Base-by-base conservation (phyloP, 169 alveolate genomes). In the Eimeria maxima region DNA sequence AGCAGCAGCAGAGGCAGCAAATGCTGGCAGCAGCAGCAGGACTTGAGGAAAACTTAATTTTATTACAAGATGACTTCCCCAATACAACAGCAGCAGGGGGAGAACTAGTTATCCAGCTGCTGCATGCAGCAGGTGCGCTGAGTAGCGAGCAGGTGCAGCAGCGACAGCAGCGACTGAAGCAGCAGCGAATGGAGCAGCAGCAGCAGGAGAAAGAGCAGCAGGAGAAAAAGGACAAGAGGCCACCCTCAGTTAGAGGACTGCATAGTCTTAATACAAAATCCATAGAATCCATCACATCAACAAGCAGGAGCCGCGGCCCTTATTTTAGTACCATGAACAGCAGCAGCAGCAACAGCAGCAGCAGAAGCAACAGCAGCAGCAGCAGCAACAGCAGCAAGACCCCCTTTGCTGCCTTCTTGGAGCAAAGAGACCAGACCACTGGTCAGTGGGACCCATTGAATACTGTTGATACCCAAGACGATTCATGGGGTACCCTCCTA, bases 1-100 rank as follows among this genome's bases (percentile, higher is more conserved):
- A 53, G 29, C 74, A 65, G 74, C 74, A 65, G 74, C 74, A 65
- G 74, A 4, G 20, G 74, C 74, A 65, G 33, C 50, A 73, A 42
- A 73, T 73, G 84, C 38, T 73, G 29, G 50, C 45, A n/a, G 7
- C 84, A n/a, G 84, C 84, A 29, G 84, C 84, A 73, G 84, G 2
- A 10, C 0, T 73, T 7, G 84, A 73, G 20, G n/a, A 73, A 8
- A 73, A 73, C 13, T 10, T 73, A 8, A 20, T 73, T 27, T 1
- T 29, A 10, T 65, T 65, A n/a, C 50, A 29, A 27, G 84, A 38
- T 20, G 6, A 10, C 50, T 47, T 73, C n/a, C 84, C 84, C n/a
- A 20, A 73, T n/a, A 73, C 84, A 7, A 29, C 84, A 73, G 50
- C n/a, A 1, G 84, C 42, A 1, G 84, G 16, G 50, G 18, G 3